phyloP scores from a whole-genome alignment of 345 rosid genomes.

The Cardamine chenopodiifolia region DNA sequence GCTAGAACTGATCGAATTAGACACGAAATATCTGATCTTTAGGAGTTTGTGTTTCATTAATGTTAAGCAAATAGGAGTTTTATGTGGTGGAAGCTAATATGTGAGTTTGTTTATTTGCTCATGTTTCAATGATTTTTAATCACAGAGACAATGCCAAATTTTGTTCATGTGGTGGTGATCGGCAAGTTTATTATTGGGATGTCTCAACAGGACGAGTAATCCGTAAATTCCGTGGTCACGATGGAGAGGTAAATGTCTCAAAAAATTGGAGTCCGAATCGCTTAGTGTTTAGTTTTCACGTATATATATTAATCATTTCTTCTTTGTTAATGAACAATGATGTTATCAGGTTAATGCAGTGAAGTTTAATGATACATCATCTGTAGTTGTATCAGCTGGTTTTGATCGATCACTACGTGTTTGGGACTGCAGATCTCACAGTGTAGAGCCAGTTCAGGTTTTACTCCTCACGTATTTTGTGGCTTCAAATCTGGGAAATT shows the following conservation, averaged over 20 bases:
- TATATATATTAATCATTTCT: not conserved
- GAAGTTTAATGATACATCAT: slow-evolving; percentile 77
- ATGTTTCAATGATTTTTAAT: not conserved
- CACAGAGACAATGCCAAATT: slow-evolving; percentile 82
- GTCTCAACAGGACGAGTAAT: slow-evolving; percentile 87
- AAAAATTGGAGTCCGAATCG: not conserved
- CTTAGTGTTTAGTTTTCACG: not conserved
- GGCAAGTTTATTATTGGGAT: slow-evolving; percentile 96
- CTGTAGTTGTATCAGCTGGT: slow-evolving; percentile 92
- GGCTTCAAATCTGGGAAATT: not conserved
- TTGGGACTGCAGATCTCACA: slow-evolving; percentile 97
- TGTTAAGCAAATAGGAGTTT: not conserved
- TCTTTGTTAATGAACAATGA: not conserved
- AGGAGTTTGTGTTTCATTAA: not conserved
- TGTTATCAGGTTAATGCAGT: slow-evolving; percentile 81
- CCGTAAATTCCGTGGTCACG: slow-evolving; percentile 93
- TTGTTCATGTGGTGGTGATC: slow-evolving; percentile 92
- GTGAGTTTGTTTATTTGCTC: not conserved
- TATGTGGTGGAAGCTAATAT: not conserved
- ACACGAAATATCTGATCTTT: not conserved
- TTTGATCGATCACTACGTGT: slow-evolving; percentile 88
- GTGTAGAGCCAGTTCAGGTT: slow-evolving; percentile 96
- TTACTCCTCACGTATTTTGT: not conserved
- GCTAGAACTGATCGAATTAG: not conserved
- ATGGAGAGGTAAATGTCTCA: slow-evolving; percentile 61